Base-by-base conservation (phyloP, 768 basidiomycete genomes). In the Boletus eberwhitei region DNA sequence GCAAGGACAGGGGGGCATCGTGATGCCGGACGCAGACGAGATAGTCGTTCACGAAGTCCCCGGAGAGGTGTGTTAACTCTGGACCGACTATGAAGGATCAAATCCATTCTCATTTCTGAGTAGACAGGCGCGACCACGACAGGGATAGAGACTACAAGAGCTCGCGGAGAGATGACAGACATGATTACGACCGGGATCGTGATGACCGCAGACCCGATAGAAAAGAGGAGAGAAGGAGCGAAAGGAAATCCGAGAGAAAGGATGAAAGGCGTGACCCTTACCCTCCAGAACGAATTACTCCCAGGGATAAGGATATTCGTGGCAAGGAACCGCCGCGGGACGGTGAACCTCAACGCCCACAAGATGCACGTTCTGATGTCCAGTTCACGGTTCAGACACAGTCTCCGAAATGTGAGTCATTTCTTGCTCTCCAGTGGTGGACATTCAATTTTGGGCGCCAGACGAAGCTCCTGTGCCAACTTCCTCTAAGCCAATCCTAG, bases 201-300 rank as follows among this genome's bases (percentile, higher is more conserved):
- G 69, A 61, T 29, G 62, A 62, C 53, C 69, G 63, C 57, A 65
- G 62, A 59, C 59, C 60, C 19, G 72, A 75, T 21, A 64, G 65
- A 58, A 69, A 60, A 47, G 65, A 62, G 36, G 71, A 65, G 14
- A 71, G 75, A 52, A 68, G 67, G 54, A 54, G 4, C 13, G 71
- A 64, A 71, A 74, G 51, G 57, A 67, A 61, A 48, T 55, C 61
- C 29, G 71, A 63, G 11, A 69, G 62, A 50, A 65, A 64, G 40
- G 78, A 79, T 36, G 68, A 73, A 53, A 74, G 75, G 41, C 67
- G 66, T 55, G 80, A 79, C 43, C 70, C 68, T 48, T 74, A 74
- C 22, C 63, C 69, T 43, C 76, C 77, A 24, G 67, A 74, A 54
- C 70, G 60, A 62, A 73, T 72, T 34, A 67, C 71, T 32, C 53